phyloP scores from a whole-genome alignment of 345 rosid genomes.

The Dipteronia dyeriana region DNA sequence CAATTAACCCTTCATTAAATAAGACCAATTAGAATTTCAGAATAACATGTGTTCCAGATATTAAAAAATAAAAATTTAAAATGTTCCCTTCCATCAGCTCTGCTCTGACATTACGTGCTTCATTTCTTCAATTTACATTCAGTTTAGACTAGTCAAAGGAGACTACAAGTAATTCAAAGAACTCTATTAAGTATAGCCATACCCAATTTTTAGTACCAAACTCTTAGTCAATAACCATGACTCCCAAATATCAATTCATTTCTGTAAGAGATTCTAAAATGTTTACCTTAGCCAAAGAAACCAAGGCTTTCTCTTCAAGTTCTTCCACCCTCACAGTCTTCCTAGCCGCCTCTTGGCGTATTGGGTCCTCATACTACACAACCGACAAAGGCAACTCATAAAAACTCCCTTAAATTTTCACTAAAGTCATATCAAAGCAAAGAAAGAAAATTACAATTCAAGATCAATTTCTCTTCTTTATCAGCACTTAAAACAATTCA shows the following conservation, averaged over 20 bases:
- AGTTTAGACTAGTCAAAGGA: background rate
- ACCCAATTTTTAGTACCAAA: background rate
- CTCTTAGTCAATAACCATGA: background rate
- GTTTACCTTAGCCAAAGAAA: slow-evolving; percentile 82
- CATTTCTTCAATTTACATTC: background rate
- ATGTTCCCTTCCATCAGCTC: background rate
- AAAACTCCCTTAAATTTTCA: too few species aligned
- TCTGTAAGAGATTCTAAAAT: background rate
- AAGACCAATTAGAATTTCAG: background rate
- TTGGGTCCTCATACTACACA: slow-evolving; percentile 82
- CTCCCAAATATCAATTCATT: background rate
- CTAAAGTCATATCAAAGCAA: background rate
- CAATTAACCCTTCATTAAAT: background rate
- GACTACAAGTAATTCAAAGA: background rate
- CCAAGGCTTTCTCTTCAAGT: slow-evolving; percentile 88
- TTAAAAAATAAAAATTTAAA: too few species aligned
- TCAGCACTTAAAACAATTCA: slow-evolving; percentile 7
- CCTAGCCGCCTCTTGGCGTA: slow-evolving; percentile 77
- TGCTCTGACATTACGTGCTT: background rate
- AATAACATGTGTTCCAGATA: background rate
- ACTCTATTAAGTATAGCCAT: background rate
- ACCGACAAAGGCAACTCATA: background rate
- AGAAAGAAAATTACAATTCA: background rate
- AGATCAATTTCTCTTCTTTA: background rate
- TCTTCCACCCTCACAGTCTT: slow-evolving; percentile 70